phyloP scores from a whole-genome alignment of 2,329 filamentous ascomycete species.

The Apiospora arundinis region DNA sequence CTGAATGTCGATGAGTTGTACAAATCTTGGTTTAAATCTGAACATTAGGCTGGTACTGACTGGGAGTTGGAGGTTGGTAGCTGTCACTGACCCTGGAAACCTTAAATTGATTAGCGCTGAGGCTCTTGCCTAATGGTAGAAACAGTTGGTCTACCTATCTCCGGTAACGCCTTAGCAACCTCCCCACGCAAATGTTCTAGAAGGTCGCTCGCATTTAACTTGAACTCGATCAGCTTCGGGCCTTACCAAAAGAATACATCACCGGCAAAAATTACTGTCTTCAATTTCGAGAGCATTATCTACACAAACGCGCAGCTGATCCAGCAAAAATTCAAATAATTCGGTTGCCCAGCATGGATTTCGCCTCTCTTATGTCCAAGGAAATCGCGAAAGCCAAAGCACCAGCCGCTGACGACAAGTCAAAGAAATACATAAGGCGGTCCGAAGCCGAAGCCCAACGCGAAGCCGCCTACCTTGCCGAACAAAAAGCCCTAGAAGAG shows the following conservation, averaged over 20 bases:
- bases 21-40: too few relatives aligned
- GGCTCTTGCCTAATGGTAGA: neutral
- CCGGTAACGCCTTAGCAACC: neutral
- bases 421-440: constrained; percentile 83
- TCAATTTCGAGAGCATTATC: neutral
- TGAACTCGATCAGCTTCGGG: neutral
- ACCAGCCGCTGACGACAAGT: constrained; percentile 33
- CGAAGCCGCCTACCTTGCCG: constrained; percentile 78
- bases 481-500: constrained; percentile 76
- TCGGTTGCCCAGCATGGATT: constrained; percentile 75
- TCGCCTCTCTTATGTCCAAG: constrained; percentile 89
- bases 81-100: constrained; percentile 20
- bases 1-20: too few relatives aligned
- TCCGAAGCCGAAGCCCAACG: constrained; percentile 86
- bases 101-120: constrained; percentile 20
- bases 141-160: neutral
- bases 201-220: neutral
- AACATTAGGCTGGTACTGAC: too few relatives aligned
- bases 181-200: neutral
- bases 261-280: neutral
- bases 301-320: neutral
- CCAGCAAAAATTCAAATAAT: neutral
- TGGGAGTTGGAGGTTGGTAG: neutral
- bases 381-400: constrained; percentile 84
- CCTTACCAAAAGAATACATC: neutral